phyloP scores from a whole-genome alignment of 495 filamentous ascomycete species.

The Poronia punctata region DNA sequence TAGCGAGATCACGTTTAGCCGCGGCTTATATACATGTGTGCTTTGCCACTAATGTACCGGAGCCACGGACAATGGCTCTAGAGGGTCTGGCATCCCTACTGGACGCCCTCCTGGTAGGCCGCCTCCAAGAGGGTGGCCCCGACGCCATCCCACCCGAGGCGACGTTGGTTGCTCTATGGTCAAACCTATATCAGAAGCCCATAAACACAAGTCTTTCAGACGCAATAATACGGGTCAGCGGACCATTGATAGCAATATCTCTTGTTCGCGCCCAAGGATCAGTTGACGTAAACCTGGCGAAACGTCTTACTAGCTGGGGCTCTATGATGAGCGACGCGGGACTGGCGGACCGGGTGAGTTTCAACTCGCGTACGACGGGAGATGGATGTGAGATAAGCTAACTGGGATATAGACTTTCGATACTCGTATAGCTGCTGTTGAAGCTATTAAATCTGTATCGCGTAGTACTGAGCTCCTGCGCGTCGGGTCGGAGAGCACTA shows the following conservation, averaged over 20 bases:
- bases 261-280: constrained; percentile 4
- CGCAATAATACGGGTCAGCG: constrained; percentile 39
- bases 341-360: constrained; percentile 37
- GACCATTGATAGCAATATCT: constrained; percentile 31
- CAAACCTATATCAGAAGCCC: constrained; percentile 21
- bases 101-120: constrained; percentile 18
- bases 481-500: constrained; percentile 20
- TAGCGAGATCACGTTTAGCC: constrained; percentile 2
- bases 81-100: constrained; percentile 29
- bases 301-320: constrained; percentile 33
- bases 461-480: constrained; percentile 9
- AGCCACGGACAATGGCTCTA: constrained; percentile 31
- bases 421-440: constrained; percentile 52
- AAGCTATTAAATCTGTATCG: constrained; percentile 30
- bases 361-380: not conserved
- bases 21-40: constrained; percentile 16
- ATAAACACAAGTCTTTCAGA: constrained; percentile 38
- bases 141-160: constrained; percentile 16
- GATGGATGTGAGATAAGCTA: constrained; percentile 4
- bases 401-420: constrained; percentile 50
- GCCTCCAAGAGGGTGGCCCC: not conserved
- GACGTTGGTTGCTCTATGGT: constrained; percentile 23
- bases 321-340: constrained; percentile 36
- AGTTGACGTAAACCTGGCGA: constrained; percentile 10
- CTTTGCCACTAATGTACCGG: constrained; percentile 20